phyloP scores from a whole-genome alignment of 163 green algal genomes.

The Scenedesmus sp. region DNA sequence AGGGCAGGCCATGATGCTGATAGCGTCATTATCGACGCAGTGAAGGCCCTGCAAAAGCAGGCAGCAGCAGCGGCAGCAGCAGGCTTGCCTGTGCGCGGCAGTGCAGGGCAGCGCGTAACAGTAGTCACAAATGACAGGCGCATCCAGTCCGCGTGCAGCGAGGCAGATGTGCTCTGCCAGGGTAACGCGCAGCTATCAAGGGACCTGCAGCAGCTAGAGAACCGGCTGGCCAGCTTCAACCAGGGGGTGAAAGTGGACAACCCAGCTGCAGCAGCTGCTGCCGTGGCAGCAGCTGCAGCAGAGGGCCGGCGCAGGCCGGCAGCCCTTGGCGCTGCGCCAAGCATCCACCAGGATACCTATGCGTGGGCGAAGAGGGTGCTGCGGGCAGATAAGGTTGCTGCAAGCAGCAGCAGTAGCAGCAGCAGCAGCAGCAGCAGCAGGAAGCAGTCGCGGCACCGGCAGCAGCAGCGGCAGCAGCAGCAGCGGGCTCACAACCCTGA shows the following conservation, averaged over 20 bases:
- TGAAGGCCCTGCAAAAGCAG: background rate
- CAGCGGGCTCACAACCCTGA: background rate
- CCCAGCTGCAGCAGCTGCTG: background rate
- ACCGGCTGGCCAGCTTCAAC: background rate
- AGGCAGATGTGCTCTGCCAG: background rate
- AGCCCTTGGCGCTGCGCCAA: background rate
- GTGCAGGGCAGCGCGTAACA: background rate
- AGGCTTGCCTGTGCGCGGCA: background rate
- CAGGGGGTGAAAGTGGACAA: background rate
- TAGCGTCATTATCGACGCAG: background rate
- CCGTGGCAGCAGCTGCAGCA: background rate
- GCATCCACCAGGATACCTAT: background rate
- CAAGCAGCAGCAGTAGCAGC: background rate
- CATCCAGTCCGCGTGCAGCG: background rate
- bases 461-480: background rate
- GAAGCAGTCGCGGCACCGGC: background rate
- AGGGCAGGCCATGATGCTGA: background rate
- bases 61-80: background rate
- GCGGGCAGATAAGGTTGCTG: background rate
- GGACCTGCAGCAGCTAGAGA: background rate
- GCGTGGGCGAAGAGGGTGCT: background rate
- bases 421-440: background rate
- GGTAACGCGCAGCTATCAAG: background rate
- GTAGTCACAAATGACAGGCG: background rate
- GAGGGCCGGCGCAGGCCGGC: background rate